These are phyloP conservation scores for Periconia sp. DNA, from an alignment of 2,329 filamentous ascomycete species.

Conservation along the genomic window DNA sequence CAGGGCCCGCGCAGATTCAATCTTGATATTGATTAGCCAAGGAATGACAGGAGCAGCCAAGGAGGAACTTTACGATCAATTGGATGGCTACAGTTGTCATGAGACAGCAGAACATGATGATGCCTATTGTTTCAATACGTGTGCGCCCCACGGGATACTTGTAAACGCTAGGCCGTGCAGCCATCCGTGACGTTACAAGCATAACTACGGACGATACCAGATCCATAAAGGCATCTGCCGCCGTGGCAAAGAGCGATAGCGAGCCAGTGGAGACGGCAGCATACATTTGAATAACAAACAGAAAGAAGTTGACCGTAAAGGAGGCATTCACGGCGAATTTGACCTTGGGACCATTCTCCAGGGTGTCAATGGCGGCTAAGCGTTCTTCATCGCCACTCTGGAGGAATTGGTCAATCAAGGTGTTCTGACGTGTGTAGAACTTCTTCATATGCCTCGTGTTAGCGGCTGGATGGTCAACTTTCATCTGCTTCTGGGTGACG, in stretches of 20 bases:
- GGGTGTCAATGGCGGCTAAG: slow-evolving; percentile 57
- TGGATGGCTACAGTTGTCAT: slow-evolving; percentile 72
- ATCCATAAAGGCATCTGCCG: slow-evolving; percentile 71
- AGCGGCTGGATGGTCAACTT: slow-evolving; percentile 53
- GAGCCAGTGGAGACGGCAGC: slow-evolving; percentile 65
- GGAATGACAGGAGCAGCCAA: slow-evolving; percentile 4
- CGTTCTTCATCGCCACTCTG: slow-evolving; percentile 63
- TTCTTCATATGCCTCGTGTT: slow-evolving; percentile 48
- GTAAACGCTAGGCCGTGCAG: slow-evolving; percentile 65
- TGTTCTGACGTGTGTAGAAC: slow-evolving; percentile 50
- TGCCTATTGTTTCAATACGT: slow-evolving; percentile 68
- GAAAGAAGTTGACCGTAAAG: slow-evolving; percentile 49
- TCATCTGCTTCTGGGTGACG: slow-evolving; percentile 54
- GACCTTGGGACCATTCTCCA: slow-evolving; percentile 53
- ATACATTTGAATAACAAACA: slow-evolving; percentile 65
- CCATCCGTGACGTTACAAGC: slow-evolving; percentile 65
- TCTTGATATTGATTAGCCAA: slow-evolving; percentile 39
- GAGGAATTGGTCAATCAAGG: slow-evolving; percentile 56
- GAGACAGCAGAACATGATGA: slow-evolving; percentile 69
- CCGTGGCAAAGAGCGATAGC: slow-evolving; percentile 68
- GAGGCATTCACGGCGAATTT: slow-evolving; percentile 48
- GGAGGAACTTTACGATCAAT: slow-evolving; percentile 56
- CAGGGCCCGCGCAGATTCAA: slow-evolving; percentile 63
- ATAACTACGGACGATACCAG: slow-evolving; percentile 69
- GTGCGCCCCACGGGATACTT: slow-evolving; percentile 69